These are phyloP conservation scores for Elaeis guineensis DNA, from an alignment of 176 grass and related monocot species.

Conservation along the genomic window DNA sequence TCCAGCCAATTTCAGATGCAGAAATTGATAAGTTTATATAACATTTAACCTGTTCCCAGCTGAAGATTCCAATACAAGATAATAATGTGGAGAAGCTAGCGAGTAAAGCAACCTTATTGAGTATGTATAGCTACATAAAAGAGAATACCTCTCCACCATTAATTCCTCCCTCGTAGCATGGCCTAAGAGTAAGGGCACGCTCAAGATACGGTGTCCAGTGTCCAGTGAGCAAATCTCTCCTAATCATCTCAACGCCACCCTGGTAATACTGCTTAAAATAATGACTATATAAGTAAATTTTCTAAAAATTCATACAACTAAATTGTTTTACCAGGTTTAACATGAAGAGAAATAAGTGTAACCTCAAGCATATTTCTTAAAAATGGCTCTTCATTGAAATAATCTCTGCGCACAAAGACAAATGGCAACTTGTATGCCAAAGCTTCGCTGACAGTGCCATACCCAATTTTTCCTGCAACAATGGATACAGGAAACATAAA, in stretches of 20 bases:
- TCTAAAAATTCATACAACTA: no score
- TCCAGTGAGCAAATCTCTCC: conserved; percentile 92
- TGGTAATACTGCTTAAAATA: conserved; percentile 69
- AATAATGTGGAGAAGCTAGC: no score
- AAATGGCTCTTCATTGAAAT: conserved; percentile 99
- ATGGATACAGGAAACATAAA: neutral
- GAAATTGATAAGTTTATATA: no score
- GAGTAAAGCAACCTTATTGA: no score
- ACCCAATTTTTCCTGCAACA: conserved; percentile 91
- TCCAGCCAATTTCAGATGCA: no score
- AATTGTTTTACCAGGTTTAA: neutral
- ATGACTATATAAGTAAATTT: neutral
- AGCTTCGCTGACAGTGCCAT: conserved; percentile 93
- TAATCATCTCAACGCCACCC: conserved; percentile 98
- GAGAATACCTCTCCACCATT: conserved; percentile 79
- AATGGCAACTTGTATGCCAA: conserved; percentile 96
- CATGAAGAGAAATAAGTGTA: conserved; percentile 19
- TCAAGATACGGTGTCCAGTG: conserved; percentile 95
- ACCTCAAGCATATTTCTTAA: conserved; percentile 99
- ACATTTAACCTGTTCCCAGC: no score
- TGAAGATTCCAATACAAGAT: no score
- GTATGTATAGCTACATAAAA: no score
- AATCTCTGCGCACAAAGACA: conserved; percentile 92
- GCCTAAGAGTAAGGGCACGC: conserved; percentile 65
- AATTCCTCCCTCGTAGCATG: conserved; percentile 72